Evolutionary conservation across 2,329 filamentous ascomycete species (phyloP).

Genomic region (Pseudopyrenochaeta lycopersici): DNA sequence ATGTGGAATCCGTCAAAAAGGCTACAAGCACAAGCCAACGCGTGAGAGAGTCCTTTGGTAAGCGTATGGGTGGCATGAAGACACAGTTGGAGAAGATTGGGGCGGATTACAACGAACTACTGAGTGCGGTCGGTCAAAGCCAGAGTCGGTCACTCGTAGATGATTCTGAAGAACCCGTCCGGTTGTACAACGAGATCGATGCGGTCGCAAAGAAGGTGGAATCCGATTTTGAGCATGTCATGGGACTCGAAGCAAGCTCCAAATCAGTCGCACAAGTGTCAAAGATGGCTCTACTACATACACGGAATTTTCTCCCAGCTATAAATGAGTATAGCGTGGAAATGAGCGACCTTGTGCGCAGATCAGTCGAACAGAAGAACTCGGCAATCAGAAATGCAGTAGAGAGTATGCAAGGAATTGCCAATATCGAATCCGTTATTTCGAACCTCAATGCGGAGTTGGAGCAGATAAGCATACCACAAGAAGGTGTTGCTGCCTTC

Average conservation of each 20-base stretch:
- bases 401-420: slow-evolving; percentile 82
- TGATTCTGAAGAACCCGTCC: slow-evolving; percentile 70
- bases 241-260: slow-evolving; percentile 73
- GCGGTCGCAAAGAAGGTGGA: slow-evolving; percentile 86
- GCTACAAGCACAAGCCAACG: slow-evolving; percentile 74
- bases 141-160: slow-evolving; percentile 63
- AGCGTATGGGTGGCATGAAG: slow-evolving; percentile 56
- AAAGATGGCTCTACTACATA: slow-evolving; percentile 71
- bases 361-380: slow-evolving; percentile 70
- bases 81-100: slow-evolving; percentile 53
- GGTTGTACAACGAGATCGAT: slow-evolving; percentile 84
- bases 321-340: slow-evolving; percentile 66
- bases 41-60: slow-evolving; percentile 71
- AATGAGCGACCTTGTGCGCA: slow-evolving; percentile 63
- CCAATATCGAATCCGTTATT: slow-evolving; percentile 79
- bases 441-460: slow-evolving; percentile 77
- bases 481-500: slow-evolving; percentile 81
- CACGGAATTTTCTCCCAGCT: slow-evolving; percentile 69
- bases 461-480: slow-evolving; percentile 73
- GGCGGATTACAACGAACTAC: slow-evolving; percentile 55
- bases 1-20: slow-evolving; percentile 74
- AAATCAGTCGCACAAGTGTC: slow-evolving; percentile 70
- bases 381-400: slow-evolving; percentile 71
- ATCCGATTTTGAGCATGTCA: slow-evolving; percentile 81
- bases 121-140: slow-evolving; percentile 55